Conservation (phyloP, 495 filamentous ascomycete genomes). For the Aspergillus diversus region DNA sequence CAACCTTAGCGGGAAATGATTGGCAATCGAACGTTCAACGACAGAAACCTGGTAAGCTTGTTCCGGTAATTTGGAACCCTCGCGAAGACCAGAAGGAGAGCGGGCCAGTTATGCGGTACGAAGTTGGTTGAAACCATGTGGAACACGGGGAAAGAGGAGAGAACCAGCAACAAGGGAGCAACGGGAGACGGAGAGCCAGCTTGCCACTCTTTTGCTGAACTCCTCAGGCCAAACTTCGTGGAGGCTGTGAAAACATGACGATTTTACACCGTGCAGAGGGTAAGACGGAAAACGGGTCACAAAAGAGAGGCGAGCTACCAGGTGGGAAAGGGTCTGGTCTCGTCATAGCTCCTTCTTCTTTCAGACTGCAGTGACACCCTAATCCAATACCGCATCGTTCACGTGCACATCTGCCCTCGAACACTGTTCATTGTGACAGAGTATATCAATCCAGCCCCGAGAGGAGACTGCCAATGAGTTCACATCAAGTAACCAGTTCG, state of each 20-base stretch:
- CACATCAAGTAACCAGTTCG: constrained; percentile 3
- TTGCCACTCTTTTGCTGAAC: not conserved
- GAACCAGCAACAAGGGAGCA: too few relatives aligned
- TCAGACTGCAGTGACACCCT: not conserved
- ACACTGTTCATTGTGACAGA: not conserved
- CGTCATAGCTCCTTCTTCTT: not conserved
- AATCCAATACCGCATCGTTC: constrained; percentile 1
- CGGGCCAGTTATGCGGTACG: not conserved
- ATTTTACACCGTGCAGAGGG: too few relatives aligned
- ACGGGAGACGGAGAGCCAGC: too few relatives aligned
- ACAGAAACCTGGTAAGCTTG: constrained; percentile 10
- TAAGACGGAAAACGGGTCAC: not conserved
- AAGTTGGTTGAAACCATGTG: not conserved
- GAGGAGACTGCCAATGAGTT: constrained; percentile 8
- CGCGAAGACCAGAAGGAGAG: not conserved
- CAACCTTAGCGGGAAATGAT: constrained; percentile 5
- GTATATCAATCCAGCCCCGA: not conserved
- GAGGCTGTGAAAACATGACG: too few relatives aligned
- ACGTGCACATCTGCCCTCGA: constrained; percentile 17
- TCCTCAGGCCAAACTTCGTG: too few relatives aligned
- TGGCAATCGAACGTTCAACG: constrained; percentile 15
- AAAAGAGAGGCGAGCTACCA: too few relatives aligned
- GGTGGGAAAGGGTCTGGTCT: not conserved
- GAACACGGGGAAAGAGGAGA: not conserved
- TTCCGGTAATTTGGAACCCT: constrained; percentile 16